Base-by-base conservation (phyloP, 2,329 filamentous ascomycete species). In the Colletotrichum gigasporum region DNA sequence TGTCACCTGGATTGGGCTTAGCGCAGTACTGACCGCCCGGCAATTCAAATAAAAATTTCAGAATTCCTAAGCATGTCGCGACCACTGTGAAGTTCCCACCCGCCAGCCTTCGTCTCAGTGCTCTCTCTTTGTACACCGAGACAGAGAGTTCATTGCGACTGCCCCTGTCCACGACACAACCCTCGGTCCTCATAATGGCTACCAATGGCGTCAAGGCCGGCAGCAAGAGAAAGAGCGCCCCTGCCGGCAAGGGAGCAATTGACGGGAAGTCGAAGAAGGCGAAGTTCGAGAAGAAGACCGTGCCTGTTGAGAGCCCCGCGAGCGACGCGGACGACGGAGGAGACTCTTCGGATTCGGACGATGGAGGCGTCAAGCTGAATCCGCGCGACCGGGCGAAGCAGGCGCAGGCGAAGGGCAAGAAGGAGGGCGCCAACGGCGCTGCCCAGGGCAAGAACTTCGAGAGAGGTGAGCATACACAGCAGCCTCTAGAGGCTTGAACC, bases 161-260 rank as follows among this genome's bases (percentile, higher is more conserved):
- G 26, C 28, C 42, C 20, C 42, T 62, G 53, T 58, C 47, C 41
- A 50, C 34, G 35, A 57, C 35, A 56, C 22, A 58, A 53, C 32
- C 32, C 35, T 34, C 20, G 41, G 32, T 52, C 44, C 42, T 52
- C 71, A 75, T 66, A 63, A 86, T 87, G 84, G 83, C 82, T 32
- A 80, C 50, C 35, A 86, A 83, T 72, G 72, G 74, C 62, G 76
- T 79, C 55, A 76, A 77, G 45, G 75, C 76, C 34, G 84, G 83
- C 52, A 82, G 77, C 65, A 90, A 90, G 78, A 80, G 88, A 69
- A 90, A 90, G 77, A 80, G 81, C 32, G 76, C 79, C 24, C 74
- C 80, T 7, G 72, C 71, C 32, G 74, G 74, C 34, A 87, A 85
- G 73, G 76, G 79, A 44, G 79, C 74, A 52, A 69, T 78, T 16